phyloP scores from a whole-genome alignment of 768 basidiomycete genomes.

The Boletus speciosus region DNA sequence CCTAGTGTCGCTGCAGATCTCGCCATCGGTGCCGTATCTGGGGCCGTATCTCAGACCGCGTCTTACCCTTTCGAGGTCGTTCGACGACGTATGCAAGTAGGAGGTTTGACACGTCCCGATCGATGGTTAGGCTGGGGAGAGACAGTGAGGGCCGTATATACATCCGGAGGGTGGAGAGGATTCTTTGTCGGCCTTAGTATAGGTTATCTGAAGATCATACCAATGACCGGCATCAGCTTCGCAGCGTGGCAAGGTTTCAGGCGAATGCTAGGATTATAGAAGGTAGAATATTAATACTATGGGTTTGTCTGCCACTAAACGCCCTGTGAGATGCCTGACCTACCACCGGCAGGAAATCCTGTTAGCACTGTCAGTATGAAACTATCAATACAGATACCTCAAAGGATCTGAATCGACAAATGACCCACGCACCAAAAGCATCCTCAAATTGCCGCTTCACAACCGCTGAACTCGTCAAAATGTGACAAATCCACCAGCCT shows the following conservation, averaged over 20 bases:
- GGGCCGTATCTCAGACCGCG: conserved; percentile 80
- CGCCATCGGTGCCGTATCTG: conserved; percentile 79
- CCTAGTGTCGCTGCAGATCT: conserved; percentile 62
- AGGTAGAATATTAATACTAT: conserved; percentile 2
- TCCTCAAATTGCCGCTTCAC: neutral
- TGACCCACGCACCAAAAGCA: neutral
- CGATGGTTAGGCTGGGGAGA: conserved; percentile 77
- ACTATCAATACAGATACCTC: too few species aligned
- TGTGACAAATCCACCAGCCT: conserved; percentile 6
- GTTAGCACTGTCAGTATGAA: too few species aligned
- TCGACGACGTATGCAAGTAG: conserved; percentile 91
- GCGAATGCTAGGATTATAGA: conserved; percentile 28
- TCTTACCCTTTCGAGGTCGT: conserved; percentile 96
- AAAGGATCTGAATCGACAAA: neutral
- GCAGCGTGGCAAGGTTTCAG: conserved; percentile 74
- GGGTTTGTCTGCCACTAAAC: neutral
- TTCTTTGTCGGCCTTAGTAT: conserved; percentile 91
- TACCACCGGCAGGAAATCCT: too few species aligned
- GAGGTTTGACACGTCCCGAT: conserved; percentile 74
- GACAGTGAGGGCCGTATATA: conserved; percentile 67
- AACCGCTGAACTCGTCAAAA: neutral
- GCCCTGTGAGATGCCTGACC: neutral
- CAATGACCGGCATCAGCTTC: conserved; percentile 93
- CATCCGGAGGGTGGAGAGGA: conserved; percentile 70
- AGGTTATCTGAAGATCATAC: conserved; percentile 91